These are phyloP conservation scores for Nematodospora anomalae DNA, from an alignment of 1,139 yeast genomes.

Conservation along the genomic window DNA sequence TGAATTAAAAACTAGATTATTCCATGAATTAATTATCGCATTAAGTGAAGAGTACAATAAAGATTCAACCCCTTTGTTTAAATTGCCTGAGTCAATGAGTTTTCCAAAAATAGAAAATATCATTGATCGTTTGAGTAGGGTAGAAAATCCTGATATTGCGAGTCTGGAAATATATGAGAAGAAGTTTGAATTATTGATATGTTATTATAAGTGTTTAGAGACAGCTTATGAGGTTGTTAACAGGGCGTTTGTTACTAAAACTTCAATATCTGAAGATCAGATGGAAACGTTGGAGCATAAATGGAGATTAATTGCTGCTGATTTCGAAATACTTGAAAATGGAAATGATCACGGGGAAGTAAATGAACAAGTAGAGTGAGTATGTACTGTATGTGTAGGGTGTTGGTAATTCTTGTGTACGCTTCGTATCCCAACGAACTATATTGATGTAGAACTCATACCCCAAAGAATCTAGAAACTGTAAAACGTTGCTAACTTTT, in stretches of 20 bases:
- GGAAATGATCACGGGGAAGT: not conserved
- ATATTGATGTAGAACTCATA: too few relatives aligned
- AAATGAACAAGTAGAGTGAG: not conserved
- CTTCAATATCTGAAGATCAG: constrained; percentile 6
- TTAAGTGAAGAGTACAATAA: constrained; percentile 10
- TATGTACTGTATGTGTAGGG: too few relatives aligned
- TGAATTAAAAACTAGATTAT: constrained; percentile 5
- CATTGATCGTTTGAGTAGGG: constrained; percentile 1
- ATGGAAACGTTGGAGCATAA: constrained; percentile 12
- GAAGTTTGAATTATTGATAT: constrained; percentile 15
- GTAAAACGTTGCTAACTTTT: not conserved
- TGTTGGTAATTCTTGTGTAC: not conserved
- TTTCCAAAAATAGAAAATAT: constrained; percentile 2
- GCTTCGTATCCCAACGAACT: not conserved
- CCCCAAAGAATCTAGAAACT: not conserved
- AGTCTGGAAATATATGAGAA: constrained; percentile 10
- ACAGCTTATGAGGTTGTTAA: constrained; percentile 13
- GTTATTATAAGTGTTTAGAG: constrained; percentile 14
- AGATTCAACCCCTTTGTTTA: constrained; percentile 6
- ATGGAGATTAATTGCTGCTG: not conserved
- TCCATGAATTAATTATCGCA: constrained; percentile 6
- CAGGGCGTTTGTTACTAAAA: constrained; percentile 12
- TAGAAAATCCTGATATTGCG: constrained; percentile 5
- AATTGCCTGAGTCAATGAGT: constrained; percentile 3
- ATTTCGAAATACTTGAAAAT: too few relatives aligned